These are phyloP conservation scores for Lactifluus volemus DNA, from an alignment of 768 basidiomycete genomes.

Conservation along the genomic window DNA sequence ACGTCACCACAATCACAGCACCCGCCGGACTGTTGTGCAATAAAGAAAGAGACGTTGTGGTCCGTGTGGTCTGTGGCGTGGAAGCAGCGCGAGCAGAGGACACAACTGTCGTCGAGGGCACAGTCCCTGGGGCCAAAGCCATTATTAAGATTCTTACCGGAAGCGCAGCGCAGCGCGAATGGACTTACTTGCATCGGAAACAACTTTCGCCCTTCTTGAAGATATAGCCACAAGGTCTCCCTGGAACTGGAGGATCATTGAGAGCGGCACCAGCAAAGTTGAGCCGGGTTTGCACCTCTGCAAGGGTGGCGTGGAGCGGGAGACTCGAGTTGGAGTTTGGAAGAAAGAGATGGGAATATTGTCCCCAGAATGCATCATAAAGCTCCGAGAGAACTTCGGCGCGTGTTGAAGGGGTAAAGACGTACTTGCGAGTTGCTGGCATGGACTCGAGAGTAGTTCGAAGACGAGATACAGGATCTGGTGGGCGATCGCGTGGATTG, in stretches of 20 bases:
- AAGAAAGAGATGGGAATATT: conserved; percentile 63
- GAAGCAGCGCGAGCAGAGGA: conserved; percentile 86
- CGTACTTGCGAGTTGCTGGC: conserved; percentile 71
- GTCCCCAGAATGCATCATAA: conserved; percentile 77
- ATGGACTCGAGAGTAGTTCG: conserved; percentile 72
- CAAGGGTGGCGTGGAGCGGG: conserved; percentile 54
- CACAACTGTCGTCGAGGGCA: conserved; percentile 80
- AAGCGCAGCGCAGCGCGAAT: background rate
- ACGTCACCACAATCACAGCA: conserved; percentile 94
- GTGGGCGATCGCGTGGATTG: conserved; percentile 45
- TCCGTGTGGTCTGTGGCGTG: conserved; percentile 76
- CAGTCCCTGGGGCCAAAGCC: conserved; percentile 57
- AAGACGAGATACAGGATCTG: conserved; percentile 63
- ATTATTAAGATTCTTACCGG: background rate
- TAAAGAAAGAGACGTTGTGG: conserved; percentile 91
- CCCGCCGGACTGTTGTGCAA: conserved; percentile 84
- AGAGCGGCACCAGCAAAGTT: conserved; percentile 52
- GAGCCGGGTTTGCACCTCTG: conserved; percentile 56
- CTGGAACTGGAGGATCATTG: conserved; percentile 52
- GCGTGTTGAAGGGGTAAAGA: conserved; percentile 63
- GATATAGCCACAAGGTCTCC: conserved; percentile 72
- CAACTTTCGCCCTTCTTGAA: conserved; percentile 89
- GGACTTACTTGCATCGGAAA: conserved; percentile 87
- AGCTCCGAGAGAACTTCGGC: conserved; percentile 76
- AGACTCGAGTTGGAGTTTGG: conserved; percentile 54